Conservation (phyloP, 1,139 yeast genomes). For the Taphrina populina region DNA sequence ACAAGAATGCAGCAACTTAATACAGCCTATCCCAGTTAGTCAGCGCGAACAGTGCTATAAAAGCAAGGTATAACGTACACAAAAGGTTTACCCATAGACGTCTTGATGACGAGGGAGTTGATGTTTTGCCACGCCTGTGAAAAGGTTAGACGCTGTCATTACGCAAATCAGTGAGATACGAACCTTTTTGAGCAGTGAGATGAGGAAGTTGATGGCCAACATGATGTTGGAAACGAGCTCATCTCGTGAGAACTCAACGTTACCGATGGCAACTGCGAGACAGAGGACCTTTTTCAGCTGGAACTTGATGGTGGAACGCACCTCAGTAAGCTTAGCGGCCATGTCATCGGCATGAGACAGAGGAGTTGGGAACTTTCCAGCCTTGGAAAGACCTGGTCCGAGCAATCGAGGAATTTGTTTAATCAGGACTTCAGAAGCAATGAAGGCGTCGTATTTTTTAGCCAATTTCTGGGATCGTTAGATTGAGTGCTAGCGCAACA, state of each 20-base stretch:
- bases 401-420: slow-evolving; percentile 99
- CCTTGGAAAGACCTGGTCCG: slow-evolving; percentile 99
- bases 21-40: too few species aligned
- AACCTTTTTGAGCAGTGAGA: slow-evolving; percentile 96
- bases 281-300: slow-evolving; percentile 88
- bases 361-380: slow-evolving; percentile 99
- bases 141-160: neutral
- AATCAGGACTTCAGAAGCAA: slow-evolving; percentile 98
- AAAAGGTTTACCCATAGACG: slow-evolving; percentile 99
- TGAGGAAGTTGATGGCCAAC: slow-evolving; percentile 99
- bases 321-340: slow-evolving; percentile 93
- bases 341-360: slow-evolving; percentile 99
- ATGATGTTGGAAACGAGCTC: slow-evolving; percentile 95
- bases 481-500: slow-evolving; percentile 22
- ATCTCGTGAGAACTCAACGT: slow-evolving; percentile 99
- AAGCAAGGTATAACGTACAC: too few species aligned
- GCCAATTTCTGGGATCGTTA: slow-evolving; percentile 67
- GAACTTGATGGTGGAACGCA: slow-evolving; percentile 99
- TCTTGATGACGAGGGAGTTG: slow-evolving; percentile 98
- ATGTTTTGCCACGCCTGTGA: slow-evolving; percentile 91
- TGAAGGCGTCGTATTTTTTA: slow-evolving; percentile 99
- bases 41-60: too few species aligned
- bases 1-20: too few species aligned
- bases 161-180: neutral
- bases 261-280: slow-evolving; percentile 94